Conservation (phyloP, 768 basidiomycete genomes). For the Tulasnella sp. region DNA sequence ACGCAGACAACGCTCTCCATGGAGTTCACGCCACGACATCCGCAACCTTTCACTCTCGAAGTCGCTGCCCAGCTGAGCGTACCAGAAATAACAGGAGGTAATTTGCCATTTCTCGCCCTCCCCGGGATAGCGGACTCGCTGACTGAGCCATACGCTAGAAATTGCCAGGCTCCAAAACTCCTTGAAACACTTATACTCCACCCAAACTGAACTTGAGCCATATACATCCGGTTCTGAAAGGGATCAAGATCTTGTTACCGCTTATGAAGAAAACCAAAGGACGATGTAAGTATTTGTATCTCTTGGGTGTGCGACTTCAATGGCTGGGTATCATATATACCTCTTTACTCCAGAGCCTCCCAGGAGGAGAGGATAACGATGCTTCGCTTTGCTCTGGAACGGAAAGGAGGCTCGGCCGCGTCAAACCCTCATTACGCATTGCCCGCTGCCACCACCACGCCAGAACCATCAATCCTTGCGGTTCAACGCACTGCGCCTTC, state of each 20-base stretch:
- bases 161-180: slow-evolving; percentile 70
- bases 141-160: slow-evolving; percentile 38
- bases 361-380: slow-evolving; percentile 71
- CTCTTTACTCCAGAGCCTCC: slow-evolving; percentile 46
- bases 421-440: slow-evolving; percentile 44
- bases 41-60: slow-evolving; percentile 65
- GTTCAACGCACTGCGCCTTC: background rate
- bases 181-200: slow-evolving; percentile 49
- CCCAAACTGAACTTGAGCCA: slow-evolving; percentile 43
- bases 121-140: background rate
- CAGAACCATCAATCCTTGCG: background rate
- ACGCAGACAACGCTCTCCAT: background rate
- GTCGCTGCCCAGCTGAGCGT: slow-evolving; percentile 61
- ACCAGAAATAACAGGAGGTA: slow-evolving; percentile 63
- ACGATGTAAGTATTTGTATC: slow-evolving; percentile 47
- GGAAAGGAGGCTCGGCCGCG: slow-evolving; percentile 45
- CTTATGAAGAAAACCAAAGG: slow-evolving; percentile 59
- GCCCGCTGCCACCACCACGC: background rate
- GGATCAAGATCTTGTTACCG: slow-evolving; percentile 54
- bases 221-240: slow-evolving; percentile 36
- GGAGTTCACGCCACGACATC: slow-evolving; percentile 44
- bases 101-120: slow-evolving; percentile 1
- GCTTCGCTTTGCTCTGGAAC: slow-evolving; percentile 53
- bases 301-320: no score
- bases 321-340: background rate